Evolutionary conservation across 2,329 filamentous ascomycete species (phyloP).

Genomic region (Sporothrix humicola): DNA sequence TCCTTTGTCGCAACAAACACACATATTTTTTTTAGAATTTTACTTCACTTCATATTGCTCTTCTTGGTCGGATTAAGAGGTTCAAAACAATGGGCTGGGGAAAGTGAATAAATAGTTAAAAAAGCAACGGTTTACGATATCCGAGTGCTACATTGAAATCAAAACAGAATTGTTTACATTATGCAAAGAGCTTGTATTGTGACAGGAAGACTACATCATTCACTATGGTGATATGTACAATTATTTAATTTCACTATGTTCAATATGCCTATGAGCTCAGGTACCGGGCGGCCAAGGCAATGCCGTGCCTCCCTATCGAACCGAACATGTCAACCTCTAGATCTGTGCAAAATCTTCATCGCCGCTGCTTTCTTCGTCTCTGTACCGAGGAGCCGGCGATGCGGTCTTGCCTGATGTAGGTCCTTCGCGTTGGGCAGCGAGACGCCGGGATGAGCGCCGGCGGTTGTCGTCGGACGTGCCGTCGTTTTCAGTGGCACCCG

Average conservation of each 20-base stretch:
- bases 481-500: too few relatives aligned
- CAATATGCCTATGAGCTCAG: neutral
- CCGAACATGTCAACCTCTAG: neutral
- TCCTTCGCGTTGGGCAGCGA: neutral
- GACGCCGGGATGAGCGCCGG: constrained; percentile 15
- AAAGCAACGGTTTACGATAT: neutral
- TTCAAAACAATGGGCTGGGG: neutral
- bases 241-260: too few relatives aligned
- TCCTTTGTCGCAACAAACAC: constrained; percentile 8
- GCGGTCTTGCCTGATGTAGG: neutral
- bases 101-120: neutral
- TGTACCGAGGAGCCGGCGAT: neutral
- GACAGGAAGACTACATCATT: too few relatives aligned
- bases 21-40: neutral
- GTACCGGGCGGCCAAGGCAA: too few relatives aligned
- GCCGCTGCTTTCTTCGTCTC: constrained; percentile 17
- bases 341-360: constrained; percentile 24
- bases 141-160: neutral
- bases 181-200: too few relatives aligned
- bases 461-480: neutral
- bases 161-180: neutral
- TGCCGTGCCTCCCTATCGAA: too few relatives aligned
- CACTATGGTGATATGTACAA: too few relatives aligned
- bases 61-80: neutral
- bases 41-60: neutral